Evolutionary conservation across 768 basidiomycete species (phyloP).

Genomic region (Hypholoma fasciculare): DNA sequence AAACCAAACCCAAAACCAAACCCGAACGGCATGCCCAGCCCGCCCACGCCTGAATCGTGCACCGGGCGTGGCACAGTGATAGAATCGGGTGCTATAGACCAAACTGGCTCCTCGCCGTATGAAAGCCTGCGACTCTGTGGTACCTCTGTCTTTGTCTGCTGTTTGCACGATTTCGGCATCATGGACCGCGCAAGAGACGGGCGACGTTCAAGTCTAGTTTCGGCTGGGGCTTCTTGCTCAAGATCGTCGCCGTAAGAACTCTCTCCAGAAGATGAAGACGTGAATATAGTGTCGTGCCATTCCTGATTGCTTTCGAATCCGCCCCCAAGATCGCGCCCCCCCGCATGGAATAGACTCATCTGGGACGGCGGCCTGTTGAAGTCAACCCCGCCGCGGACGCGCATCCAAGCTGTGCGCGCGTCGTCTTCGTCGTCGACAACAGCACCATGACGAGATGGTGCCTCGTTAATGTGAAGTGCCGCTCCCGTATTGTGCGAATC

Average conservation of each 20-base stretch:
- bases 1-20: slow-evolving; percentile 8
- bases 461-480: neutral
- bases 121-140: too few species aligned
- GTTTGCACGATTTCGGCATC: too few species aligned
- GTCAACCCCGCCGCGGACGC: slow-evolving; percentile 28
- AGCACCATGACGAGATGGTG: neutral
- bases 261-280: neutral
- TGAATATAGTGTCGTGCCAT: slow-evolving; percentile 1
- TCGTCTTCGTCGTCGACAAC: slow-evolving; percentile 6
- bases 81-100: too few species aligned
- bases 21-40: neutral
- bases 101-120: too few species aligned
- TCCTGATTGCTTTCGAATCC: neutral
- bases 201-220: neutral
- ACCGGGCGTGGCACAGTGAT: neutral
- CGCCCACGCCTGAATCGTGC: neutral
- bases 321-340: neutral
- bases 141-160: too few species aligned
- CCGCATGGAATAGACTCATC: slow-evolving; percentile 15
- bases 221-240: neutral
- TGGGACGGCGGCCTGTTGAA: slow-evolving; percentile 45
- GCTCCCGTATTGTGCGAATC: neutral
- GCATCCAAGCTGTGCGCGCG: slow-evolving; percentile 20
- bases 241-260: neutral
- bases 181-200: too few species aligned